Conservation (phyloP, 108 stramenopile genomes). For the Parmales sp. region DNA sequence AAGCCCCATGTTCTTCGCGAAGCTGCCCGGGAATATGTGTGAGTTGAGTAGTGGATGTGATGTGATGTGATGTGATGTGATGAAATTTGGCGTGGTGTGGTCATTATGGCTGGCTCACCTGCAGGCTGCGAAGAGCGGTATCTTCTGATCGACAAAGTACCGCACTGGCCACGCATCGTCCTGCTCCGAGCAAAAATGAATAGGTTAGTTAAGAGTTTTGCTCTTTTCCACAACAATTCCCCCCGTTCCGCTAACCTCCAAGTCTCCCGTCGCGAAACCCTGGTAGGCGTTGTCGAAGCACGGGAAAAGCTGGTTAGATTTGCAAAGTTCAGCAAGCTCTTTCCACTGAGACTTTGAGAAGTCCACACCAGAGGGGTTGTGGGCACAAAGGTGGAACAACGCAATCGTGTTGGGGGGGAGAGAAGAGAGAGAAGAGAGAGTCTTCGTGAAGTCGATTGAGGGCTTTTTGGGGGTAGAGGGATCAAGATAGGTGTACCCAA, state of each 20-base stretch:
- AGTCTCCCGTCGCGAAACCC: constrained; percentile 23
- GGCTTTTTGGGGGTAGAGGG: not conserved
- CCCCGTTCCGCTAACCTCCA: not conserved
- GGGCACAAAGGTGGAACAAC: constrained; percentile 38
- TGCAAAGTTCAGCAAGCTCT: constrained; percentile 17
- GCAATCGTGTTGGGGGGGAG: constrained; percentile 22
- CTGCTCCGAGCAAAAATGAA: not conserved
- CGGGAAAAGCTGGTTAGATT: constrained; percentile 11
- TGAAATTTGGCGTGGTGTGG: constrained; percentile 9
- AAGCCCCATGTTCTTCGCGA: constrained; percentile 45
- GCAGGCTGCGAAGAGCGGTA: not conserved
- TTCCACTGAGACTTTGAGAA: constrained; percentile 32
- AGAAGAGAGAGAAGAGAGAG: constrained; percentile 20
- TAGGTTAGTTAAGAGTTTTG: not conserved
- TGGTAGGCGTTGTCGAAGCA: constrained; percentile 50
- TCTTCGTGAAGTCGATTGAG: constrained; percentile 19
- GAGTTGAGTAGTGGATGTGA: constrained; percentile 15
- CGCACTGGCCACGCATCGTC: not conserved
- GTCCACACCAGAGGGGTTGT: constrained; percentile 47
- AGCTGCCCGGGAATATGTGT: constrained; percentile 27
- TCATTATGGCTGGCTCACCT: not conserved
- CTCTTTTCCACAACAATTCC: not conserved
- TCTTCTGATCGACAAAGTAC: not conserved
- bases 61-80: constrained; percentile 25
- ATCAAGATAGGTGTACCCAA: constrained; percentile 35